Evolutionary conservation across 805 yeast species (phyloP), one percentile per base, ranked within the genome.

Genomic region (Monosporozyma yasuniensis): DNA sequence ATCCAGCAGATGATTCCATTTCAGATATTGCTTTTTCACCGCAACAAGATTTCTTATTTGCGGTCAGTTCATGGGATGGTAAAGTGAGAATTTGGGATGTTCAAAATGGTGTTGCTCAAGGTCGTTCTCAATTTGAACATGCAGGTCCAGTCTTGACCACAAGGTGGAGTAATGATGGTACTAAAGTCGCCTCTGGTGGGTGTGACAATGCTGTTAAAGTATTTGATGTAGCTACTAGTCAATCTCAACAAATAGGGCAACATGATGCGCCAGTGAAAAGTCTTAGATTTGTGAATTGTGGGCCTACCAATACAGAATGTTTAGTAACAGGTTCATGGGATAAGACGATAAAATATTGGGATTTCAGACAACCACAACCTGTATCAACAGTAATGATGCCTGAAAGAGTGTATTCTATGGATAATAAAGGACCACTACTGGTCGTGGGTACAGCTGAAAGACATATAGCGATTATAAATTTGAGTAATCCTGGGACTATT

Each of bases 261-360:
- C 98, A 93, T 68, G 87, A 83, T 63, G 87, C 83, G 3, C 76
- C 96, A 0, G 95, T 93, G 3, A 78, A 76, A 50, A 65, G 78
- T 12, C 85, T 91, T 21, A 73, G 95, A 49, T 81, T 77, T 53
- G 96, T 87, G 10, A 83, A 83, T 53, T 84, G 90, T 63, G 96
- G 95, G 0, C 88, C 90, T n/a, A 73, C 82, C 8, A 86, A 85
- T 58, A 78, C 88, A 0, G 74, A 71, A 27, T 87, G 87, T 55
- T 80, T 91, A 25, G 97, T 89, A 3, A 80, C 90, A 42, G 96
- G 96, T 7, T 87, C 96, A 6, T 93, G 97, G 97, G 99, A 93
- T 69, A 89, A 88, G 69, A 88, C 97, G 1, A 70, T 93, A 54
- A 82, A 80, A 64, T 93, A 93, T 68, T 91, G 99, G 99, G 98